Base-by-base conservation (phyloP, 208 protist species). In the Crithidia thermophila region DNA sequence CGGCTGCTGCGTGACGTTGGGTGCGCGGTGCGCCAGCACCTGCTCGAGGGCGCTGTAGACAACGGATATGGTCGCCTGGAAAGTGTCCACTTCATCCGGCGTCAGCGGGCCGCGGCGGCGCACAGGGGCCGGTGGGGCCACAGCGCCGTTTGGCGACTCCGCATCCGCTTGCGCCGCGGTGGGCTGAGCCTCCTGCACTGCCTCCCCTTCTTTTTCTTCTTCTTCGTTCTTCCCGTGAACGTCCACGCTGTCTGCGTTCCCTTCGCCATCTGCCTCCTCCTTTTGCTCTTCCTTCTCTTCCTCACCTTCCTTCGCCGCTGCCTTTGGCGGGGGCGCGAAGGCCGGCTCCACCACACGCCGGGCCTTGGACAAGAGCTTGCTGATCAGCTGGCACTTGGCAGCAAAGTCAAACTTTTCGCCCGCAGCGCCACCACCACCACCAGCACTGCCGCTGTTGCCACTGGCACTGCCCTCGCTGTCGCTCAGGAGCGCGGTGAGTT, bases 351-450 rank as follows among this genome's bases (percentile, higher is more conserved):
- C 78, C 20, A 85, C 39, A 16, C 90, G 87, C 0, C 90, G 82
- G 18, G 79, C 69, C 65, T 93, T 95, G n/a, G 90, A 95, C 16
- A 90, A 61, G 14, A 93, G 56, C 71, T 93, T 93, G 59, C 85
- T 85, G 28, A 93, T 78, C 13, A 95, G 64, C 52, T 87, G 90
- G 61, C 85, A 93, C 59, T 74, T 70, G 11, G 49, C 20, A 9
- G 81, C 76, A 55, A 91, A 93, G 45, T 80, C 75, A 20, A 84
- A 36, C 40, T 58, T 52, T 10, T 51, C 63, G 16, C 50, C 40
- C 4, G 45, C 16, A 11, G 13, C 20, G 14, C n/a, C n/a, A n/a
- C n/a, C n/a, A n/a, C n/a, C n/a, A n/a, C n/a, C n/a, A n/a, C n/a
- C n/a, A n/a, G n/a, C n/a, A n/a, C 42, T 37, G 16, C 14, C 14